Conservation (phyloP, 352 stramenopile species). For the Phytophthora hibernalis region DNA sequence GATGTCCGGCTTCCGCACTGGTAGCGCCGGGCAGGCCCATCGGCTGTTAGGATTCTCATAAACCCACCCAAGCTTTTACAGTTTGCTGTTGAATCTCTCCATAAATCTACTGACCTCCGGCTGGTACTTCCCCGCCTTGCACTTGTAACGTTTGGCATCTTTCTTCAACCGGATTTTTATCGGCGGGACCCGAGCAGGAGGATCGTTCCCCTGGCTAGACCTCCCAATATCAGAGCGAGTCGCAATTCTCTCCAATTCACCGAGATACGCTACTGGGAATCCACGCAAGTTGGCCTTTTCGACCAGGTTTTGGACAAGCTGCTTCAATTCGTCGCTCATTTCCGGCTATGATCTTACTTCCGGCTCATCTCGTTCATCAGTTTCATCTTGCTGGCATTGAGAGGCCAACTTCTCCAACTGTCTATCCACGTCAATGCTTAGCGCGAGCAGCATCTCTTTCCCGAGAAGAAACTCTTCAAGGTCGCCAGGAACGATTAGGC, state of each 20-base stretch:
- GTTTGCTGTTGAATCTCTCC: constrained; percentile 15
- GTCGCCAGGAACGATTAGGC: constrained; percentile 7
- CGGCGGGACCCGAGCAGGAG: constrained; percentile 8
- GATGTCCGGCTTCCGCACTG: constrained; percentile 1
- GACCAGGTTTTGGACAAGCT: neutral
- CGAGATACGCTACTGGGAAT: constrained; percentile 10
- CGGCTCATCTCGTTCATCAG: constrained; percentile 12
- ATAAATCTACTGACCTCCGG: constrained; percentile 7
- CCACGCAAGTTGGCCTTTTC: neutral
- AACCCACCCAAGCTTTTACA: constrained; percentile 6
- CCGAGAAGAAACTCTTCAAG: constrained; percentile 15
- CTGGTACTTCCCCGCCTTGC: constrained; percentile 15
- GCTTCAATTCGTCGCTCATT: neutral
- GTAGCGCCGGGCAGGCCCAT: constrained; percentile 14
- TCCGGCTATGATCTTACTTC: neutral
- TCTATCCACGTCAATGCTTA: constrained; percentile 12
- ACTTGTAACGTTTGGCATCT: constrained; percentile 17
- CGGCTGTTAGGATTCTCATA: constrained; percentile 17
- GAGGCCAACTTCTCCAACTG: constrained; percentile 11
- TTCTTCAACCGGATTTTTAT: constrained; percentile 25
- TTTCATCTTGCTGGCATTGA: constrained; percentile 7
- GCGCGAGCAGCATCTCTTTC: constrained; percentile 4
- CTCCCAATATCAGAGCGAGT: constrained; percentile 16
- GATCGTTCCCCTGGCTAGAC: constrained; percentile 14
- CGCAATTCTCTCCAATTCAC: constrained; percentile 2